These are phyloP conservation scores for Parachlorella kessleri DNA, from an alignment of 139 green algal genomes.

Conservation along the genomic window DNA sequence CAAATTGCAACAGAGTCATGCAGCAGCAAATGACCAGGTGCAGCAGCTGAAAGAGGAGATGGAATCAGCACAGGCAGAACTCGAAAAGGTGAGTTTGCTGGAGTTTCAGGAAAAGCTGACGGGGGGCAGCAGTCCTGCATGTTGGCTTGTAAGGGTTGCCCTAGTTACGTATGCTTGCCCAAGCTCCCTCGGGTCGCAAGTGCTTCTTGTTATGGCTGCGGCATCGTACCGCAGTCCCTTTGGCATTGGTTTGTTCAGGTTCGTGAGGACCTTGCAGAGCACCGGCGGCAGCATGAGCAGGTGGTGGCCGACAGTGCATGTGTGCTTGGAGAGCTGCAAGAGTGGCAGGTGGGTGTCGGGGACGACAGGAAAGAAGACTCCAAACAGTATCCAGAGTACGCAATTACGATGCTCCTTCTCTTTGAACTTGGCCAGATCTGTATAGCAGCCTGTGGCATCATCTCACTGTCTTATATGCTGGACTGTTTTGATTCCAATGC, in stretches of 20 bases:
- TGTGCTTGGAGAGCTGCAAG: conserved; percentile 36
- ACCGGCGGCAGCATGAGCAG: conserved; percentile 22
- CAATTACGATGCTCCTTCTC: neutral
- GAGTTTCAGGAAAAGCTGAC: no score
- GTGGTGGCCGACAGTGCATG: conserved; percentile 31
- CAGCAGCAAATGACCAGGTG: conserved; percentile 7
- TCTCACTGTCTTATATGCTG: no score
- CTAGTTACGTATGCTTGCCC: neutral
- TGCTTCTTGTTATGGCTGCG: no score
- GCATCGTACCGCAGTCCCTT: no score
- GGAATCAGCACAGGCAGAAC: neutral
- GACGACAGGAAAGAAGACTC: no score
- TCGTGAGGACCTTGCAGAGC: neutral
- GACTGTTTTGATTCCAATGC: no score
- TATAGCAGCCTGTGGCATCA: no score
- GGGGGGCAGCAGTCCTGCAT: neutral
- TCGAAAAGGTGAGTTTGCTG: neutral
- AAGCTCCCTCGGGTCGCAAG: neutral
- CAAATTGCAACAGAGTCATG: neutral
- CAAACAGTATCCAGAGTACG: neutral
- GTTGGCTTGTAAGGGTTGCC: neutral
- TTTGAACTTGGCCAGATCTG: no score
- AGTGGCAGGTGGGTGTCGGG: conserved; percentile 36
- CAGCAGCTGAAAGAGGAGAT: conserved; percentile 1
- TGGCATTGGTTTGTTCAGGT: no score